Percentiles rank a stretch among this genome's conserved stretches.
phyloP scores from a whole-genome alignment of 169 alveolate species.

The Plasmodium adleri region DNA sequence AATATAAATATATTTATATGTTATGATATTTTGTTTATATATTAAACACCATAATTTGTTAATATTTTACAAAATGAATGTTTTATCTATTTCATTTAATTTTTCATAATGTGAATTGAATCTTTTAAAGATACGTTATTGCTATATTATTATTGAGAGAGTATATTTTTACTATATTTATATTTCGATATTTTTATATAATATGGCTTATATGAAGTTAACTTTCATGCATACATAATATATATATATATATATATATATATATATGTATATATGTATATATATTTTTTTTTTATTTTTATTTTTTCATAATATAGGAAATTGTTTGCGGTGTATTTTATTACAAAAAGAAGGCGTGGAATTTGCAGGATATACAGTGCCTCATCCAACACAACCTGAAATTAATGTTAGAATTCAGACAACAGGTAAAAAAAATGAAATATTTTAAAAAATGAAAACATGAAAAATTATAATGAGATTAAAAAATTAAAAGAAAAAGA shows the following conservation, averaged over 20 bases:
- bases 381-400: slow-evolving; percentile 90
- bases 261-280: not conserved
- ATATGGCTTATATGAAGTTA: not conserved
- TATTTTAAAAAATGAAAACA: no score
- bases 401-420: slow-evolving; percentile 89
- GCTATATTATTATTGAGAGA: no score
- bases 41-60: no score
- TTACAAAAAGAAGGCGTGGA: slow-evolving; percentile 86
- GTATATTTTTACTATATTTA: no score
- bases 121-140: no score
- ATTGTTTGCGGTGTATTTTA: slow-evolving; percentile 84
- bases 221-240: not conserved
- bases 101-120: no score
- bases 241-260: slow-evolving; percentile 7
- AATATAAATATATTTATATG: slow-evolving; percentile 7
- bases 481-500: no score
- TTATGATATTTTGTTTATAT: not conserved
- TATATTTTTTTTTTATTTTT: not conserved
- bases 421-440: slow-evolving; percentile 80
- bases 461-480: no score
- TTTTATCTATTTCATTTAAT: no score
- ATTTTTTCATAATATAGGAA: slow-evolving; percentile 64
- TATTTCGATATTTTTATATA: no score
- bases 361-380: slow-evolving; percentile 91
- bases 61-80: no score